Evolutionary conservation across 108 stramenopile genomes (phyloP), one percentile per base, ranked within the genome.

Genomic region (Cyclotella sp.): DNA sequence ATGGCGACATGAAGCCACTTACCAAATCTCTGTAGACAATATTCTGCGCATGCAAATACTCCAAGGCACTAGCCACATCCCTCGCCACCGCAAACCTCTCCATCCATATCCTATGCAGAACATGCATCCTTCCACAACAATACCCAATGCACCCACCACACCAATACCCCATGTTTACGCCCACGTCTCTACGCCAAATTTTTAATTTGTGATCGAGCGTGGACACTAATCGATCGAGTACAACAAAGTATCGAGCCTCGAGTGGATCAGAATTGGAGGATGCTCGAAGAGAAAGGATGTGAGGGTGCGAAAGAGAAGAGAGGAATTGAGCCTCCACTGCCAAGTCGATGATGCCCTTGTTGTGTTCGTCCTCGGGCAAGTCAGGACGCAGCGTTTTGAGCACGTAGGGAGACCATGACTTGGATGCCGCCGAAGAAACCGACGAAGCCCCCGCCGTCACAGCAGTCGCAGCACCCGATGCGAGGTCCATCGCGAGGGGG

Each of bases 281-380:
- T 27, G 90, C 94, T 16, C 90, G 75, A 78, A 95, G 86, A 14
- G 87, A 81, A 49, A 95, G 84, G 45, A 95, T 92, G 78, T 92
- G 89, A 12, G 89, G 87, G 72, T 95, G 95, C 15, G 68, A 63
- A 47, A 95, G 70, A 0, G 78, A 78, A 0, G 73, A 34, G 0
- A 95, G 76, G 52, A 95, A 93, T 65, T 89, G 88, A 11, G 95
- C 90, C 63, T 95, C 95, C 58, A 95, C 91, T 26, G 95, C 95
- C 39, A 95, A 69, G 82, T 95, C 95, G 19, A 91, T 83, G 49
- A 95, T 82, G 41, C 95, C 95, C 86, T 95, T 95, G 59, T 79
- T 75, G 46, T 92, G 78, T 70, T 95, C 94, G 58, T 95, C 92
- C 59, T 90, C 91, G 13, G 88, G 88, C 19, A 95, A 77, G 69